Base-by-base conservation (phyloP, 768 basidiomycete species). In the Naganishia vaughanmartiniae region DNA sequence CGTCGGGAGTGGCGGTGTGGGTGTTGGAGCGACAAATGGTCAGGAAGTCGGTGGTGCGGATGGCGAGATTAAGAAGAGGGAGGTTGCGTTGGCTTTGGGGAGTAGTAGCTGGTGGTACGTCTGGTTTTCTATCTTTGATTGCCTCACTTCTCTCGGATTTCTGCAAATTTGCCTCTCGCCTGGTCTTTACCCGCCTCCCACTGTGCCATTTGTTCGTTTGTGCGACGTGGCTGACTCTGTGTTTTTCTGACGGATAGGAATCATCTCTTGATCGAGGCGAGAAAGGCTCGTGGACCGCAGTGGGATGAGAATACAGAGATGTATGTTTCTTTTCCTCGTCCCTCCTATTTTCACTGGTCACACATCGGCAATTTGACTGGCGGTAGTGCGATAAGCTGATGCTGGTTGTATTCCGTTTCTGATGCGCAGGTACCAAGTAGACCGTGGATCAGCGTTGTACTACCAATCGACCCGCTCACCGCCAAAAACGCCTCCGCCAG, bases 221-320 rank as follows among this genome's bases (percentile, higher is more conserved):
- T 42, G 42, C 42, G 17, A 15, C 42, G 30, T 30, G 45, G 68
- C 46, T 28, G 21, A 24, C 7, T 17, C 14, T 12, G 17, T 24
- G 11, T 21, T n/a, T 36, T 28, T 30, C 39, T 45, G n/a, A 7
- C 54, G 21, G 39, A 12, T 28, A 81, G 80, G 80, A 81, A 81
- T 69, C 76, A 76, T 45, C 74, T 81, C 17, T 55, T 81, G n/a
- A 75, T 79, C 4, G 73, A 75, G 36, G 80, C 80, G 7, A 73
- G 80, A 33, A 78, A 75, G 71, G 69, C 69, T 45, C 33, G 80
- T 21, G 80, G 80, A 2, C 80, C 80, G 0, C 80, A 81, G 72
- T 81, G 80, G 80, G 80, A 81, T 65, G 79, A 76, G 65, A 77
- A 77, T 26, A 78, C 79, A 30, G n/a, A 66, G 57, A 72, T 63